Base-by-base conservation (phyloP, 306 rosid species). In the Carpinus fangiana region DNA sequence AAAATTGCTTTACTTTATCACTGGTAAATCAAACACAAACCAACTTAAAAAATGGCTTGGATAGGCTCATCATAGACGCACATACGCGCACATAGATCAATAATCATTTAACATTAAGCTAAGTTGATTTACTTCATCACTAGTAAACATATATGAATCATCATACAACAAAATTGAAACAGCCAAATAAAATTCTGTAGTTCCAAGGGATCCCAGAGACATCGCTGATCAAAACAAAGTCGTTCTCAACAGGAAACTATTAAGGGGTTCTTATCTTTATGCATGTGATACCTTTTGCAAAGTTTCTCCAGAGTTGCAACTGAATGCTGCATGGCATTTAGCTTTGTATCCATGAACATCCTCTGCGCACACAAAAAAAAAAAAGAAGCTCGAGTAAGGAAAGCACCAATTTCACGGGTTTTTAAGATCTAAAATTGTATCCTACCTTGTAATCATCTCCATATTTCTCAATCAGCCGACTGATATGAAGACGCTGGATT, bases 311-410 rank as follows among this genome's bases (percentile, higher is more conserved):
- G 79, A 53, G 96, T 88, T 11, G 90, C 95, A 73, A 87, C 74
- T 18, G 98, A 92, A 83, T 92, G 98, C 83, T 95, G 98, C 92
- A 95, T 78, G 26, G 90, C 75, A 74, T 95, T 92, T 78, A 92
- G 89, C 87, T 92, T 95, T 76, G 80, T 86, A 72, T 95, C 97
- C 97, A 85, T 88, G 89, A 90, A 85, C 98, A 90, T 92, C 48
- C 92, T 78, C 98, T 92, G 91, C 84, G 62, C 61, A 81, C 26
- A 51, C 76, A 56, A 23, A 9, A 13, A 71, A 12, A 66, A 54
- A 70, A 2, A 41, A 41, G 0, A 41, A 41, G 7, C 7, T 55
- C 31, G 72, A 85, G 71, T 16, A 60, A 14, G 70, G 12, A 62
- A 10, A 10, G 50, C 21, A 71, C 64, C 70, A 57, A 73, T 72